phyloP scores from a whole-genome alignment of 2,329 filamentous ascomycete genomes.

The Colletotrichum siamense region DNA sequence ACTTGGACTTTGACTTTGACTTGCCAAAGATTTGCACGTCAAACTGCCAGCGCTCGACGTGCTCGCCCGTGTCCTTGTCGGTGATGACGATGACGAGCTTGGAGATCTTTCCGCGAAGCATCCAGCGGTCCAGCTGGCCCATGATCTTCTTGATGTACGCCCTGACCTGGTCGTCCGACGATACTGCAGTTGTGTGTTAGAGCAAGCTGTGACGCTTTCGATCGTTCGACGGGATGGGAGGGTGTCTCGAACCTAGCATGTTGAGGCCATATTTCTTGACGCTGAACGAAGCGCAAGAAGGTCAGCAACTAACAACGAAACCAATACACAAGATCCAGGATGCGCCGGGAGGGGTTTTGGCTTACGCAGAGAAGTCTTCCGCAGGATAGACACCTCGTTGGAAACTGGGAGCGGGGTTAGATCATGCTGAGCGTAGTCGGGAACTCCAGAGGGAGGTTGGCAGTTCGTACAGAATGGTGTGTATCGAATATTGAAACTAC shows the following conservation, averaged over 20 bases:
- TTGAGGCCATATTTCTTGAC: slow-evolving; percentile 99
- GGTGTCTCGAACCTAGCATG: slow-evolving; percentile 74
- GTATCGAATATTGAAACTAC: slow-evolving; percentile 96
- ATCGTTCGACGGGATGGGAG: neutral
- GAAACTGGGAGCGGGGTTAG: slow-evolving; percentile 61
- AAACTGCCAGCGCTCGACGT: slow-evolving; percentile 98
- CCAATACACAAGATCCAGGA: neutral
- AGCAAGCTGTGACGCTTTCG: neutral
- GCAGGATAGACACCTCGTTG: slow-evolving; percentile 87
- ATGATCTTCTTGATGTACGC: slow-evolving; percentile 99
- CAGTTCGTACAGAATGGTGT: slow-evolving; percentile 81
- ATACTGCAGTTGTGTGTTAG: slow-evolving; percentile 59
- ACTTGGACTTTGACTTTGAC: slow-evolving; percentile 47
- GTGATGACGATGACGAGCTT: slow-evolving; percentile 97
- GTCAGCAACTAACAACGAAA: neutral
- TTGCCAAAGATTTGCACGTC: slow-evolving; percentile 63
- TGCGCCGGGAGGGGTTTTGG: slow-evolving; percentile 9
- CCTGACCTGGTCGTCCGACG: slow-evolving; percentile 96
- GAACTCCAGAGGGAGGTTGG: neutral
- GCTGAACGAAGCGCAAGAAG: slow-evolving; percentile 23
- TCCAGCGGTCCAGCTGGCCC: slow-evolving; percentile 97
- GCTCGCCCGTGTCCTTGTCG: slow-evolving; percentile 94
- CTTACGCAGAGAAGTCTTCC: slow-evolving; percentile 92
- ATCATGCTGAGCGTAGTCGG: neutral
- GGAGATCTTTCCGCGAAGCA: slow-evolving; percentile 95